Base-by-base conservation (phyloP, 768 basidiomycete genomes). In the Phlebiopsis gigantea region DNA sequence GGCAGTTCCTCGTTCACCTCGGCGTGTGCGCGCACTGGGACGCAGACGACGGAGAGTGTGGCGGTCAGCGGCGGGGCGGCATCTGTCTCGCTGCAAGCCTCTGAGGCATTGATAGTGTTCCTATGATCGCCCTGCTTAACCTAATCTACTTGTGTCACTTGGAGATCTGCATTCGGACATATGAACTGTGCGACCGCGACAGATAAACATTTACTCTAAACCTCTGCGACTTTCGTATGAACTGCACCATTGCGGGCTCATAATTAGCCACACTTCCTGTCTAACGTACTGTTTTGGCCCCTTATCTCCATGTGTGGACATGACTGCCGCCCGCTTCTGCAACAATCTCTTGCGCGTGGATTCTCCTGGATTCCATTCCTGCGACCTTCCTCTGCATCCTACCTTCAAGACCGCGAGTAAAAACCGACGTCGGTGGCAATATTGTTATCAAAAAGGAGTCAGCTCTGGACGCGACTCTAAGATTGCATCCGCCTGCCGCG, bases 21-120 rank as follows among this genome's bases (percentile, higher is more conserved):
- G 39, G 61, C 59, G 31, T 74, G 73, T 44, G 46, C 55, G 24
- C 50, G 46, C 34, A 58, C 53, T 9, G 73, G 73, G 7, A 59
- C 62, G 29, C 66, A 69, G 58, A 50, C 43, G 1, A 59, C 61
- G 19, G 73, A 73, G 59, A 57, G 46, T 10, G 67, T 69, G 0
- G 34, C 50, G 19, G 66, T 72, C 14, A 52, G 39, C 26, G 66
- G 58, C 17, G 64, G 64, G 4, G 52, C 55, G 44, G 53, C 69
- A 34, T 66, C 63, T 9, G 67, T 74, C 15, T 48, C 63, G 4
- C 65, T 75, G 48, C 61, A 59, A 24, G 72, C 72, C 21, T 73
- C 72, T 12, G 74, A 75, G 60, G 72, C 71, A n/a, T 53, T 72
- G 53, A 71, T 75, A 44, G 65, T 74, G 46, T 70, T 63, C 43